Base-by-base conservation (phyloP, 768 basidiomycete genomes). In the Mycena sanguinolenta region DNA sequence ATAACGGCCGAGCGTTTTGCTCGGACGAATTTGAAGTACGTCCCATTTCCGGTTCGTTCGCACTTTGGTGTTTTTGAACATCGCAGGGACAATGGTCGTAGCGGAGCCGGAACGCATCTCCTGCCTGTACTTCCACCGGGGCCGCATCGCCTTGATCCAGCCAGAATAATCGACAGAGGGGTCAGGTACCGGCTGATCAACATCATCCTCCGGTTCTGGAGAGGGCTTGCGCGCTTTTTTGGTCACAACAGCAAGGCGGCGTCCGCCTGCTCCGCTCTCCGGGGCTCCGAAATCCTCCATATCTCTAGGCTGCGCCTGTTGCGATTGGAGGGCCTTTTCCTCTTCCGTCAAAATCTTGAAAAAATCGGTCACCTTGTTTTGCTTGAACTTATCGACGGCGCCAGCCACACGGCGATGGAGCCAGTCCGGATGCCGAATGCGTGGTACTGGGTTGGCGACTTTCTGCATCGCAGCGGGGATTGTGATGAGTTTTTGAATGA, bases 381-480 rank as follows among this genome's bases (percentile, higher is more conserved):
- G 98, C 79, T 95, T 96, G 84, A 99, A 98, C 82, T 95, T 98
- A 85, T 99, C 97, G 49, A 96, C 90, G 19, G 92, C 88, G 16
- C 92, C 94, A 17, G 92, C 93, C 14, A 99, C 95, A 53, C 98
- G 88, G 53, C 94, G 92, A 81, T 94, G 92, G 53, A 99, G 85
- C 98, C 98, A 99, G 78, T 99, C 98, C 0, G 98, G 98, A 82
- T 99, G 98, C 28, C 91, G 91, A 70, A 99, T 92, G 32, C 98
- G 91, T 13, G 97, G 95, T 6, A 99, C 98, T 6, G 98, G 98
- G 77, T 99, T 99, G 5, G 95, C 81, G 58, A 99, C 94, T 75
- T 97, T 97, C 79, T 99, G 98, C 89, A 99, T 93, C 0, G 98
- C 98, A 9, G 98, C 98, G 10, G 98, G 98, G 75, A 99, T 99